Evolutionary conservation across 2,329 filamentous ascomycete genomes (phyloP).

Genomic region (Aureobasidium namibiae): DNA sequence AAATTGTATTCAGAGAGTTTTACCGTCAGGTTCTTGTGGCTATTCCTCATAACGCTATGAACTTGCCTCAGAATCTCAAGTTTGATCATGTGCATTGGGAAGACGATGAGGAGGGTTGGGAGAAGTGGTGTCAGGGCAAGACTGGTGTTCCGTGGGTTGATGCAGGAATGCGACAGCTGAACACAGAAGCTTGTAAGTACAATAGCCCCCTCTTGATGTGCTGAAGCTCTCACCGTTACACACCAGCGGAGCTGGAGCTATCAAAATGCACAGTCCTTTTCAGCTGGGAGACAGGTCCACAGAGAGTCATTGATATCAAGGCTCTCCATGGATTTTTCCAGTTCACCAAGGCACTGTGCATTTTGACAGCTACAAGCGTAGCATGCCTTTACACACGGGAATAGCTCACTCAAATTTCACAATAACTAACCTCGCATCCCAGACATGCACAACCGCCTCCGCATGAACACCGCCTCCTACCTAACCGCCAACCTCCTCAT

Average conservation of each 20-base stretch:
- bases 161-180: constrained; percentile 44
- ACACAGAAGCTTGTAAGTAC: constrained; percentile 31
- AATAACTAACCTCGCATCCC: too few species aligned
- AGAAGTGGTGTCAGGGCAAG: constrained; percentile 40
- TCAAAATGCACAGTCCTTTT: too few species aligned
- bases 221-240: too few species aligned
- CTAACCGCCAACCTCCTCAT: constrained; percentile 42
- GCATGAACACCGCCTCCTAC: constrained; percentile 44
- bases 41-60: constrained; percentile 43
- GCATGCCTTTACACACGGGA: too few species aligned
- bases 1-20: constrained; percentile 44
- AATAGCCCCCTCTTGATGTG: too few species aligned
- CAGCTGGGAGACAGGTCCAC: too few species aligned
- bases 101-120: constrained; percentile 41
- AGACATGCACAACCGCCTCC: constrained; percentile 44
- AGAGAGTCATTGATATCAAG: too few species aligned
- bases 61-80: constrained; percentile 43
- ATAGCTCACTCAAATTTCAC: too few species aligned
- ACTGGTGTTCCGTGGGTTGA: constrained; percentile 44
- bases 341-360: too few species aligned
- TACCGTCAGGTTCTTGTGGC: constrained; percentile 41
- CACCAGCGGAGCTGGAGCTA: too few species aligned
- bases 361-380: too few species aligned
- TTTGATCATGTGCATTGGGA: constrained; percentile 46
- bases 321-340: too few species aligned